Evolutionary conservation across 2,329 filamentous ascomycete genomes (phyloP), one percentile per base, ranked within the genome.

Genomic region (Monilinia fructigena): DNA sequence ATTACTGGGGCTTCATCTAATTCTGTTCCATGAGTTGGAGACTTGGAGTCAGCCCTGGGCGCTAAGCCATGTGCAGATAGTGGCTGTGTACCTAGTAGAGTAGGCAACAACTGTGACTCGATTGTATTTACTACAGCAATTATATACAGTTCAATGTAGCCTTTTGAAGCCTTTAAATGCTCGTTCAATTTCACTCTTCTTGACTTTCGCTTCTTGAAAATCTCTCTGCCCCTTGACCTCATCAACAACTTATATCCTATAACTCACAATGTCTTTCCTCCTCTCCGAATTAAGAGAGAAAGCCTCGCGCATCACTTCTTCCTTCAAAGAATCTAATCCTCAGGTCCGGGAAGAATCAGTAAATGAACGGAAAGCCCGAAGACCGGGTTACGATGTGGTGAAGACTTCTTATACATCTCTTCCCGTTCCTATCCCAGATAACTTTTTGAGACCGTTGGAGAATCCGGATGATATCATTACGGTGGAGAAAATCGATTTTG

Each of bases 401-500:
- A 55, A 52, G 20, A 68, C 70, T 10, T 65, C 64, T 7, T 80
- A 80, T 70, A 73, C 68, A 8, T 80, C 77, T 50, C 74, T 75
- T 8, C 75, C 78, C 8, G 75, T 83, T 26, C 50, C 71, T 31
- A 75, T 82, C 47, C 81, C 83, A 0, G 68, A 76, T 35, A 75
- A 76, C 67, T 86, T 86, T 73, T 80, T 87, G 48, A 68, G 76
- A 5, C 77, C 79, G 59, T 75, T 83, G 67, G 76, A 81, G 79
- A 86, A 54, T 6, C 31, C 45, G 14, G 48, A 53, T 20, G 28
- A 60, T 10, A 7, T 2, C 3, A 65, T 65, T 50, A 81, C 73
- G 14, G 78, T 81, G 53, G 75, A 75, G 3, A 76, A 76, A 20
- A 82, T 91, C 72, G 79, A 89, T 75, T 90, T 88, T 73, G 70